These are phyloP conservation scores for Pleurotus salmoneostramineus DNA, from an alignment of 768 basidiomycete genomes.

Conservation along the genomic window DNA sequence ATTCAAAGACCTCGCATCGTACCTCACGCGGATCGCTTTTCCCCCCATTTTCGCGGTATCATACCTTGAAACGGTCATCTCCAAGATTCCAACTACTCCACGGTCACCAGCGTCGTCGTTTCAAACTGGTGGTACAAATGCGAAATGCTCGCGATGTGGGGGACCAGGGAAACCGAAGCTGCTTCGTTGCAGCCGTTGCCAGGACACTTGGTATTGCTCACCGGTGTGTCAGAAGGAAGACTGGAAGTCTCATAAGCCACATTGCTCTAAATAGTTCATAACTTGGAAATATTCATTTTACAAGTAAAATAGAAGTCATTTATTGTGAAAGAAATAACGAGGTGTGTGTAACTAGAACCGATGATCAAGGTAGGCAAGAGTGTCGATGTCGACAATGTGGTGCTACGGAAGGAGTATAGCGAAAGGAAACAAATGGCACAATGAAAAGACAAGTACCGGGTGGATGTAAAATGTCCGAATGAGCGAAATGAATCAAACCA, in stretches of 20 bases:
- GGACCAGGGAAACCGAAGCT: constrained; percentile 24
- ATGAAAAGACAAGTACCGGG: too few species aligned
- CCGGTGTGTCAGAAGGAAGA: constrained; percentile 22
- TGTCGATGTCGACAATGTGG: too few species aligned
- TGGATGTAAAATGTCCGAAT: too few species aligned
- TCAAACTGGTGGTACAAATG: neutral
- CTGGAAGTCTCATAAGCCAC: neutral
- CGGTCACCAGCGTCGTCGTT: neutral
- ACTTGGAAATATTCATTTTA: too few species aligned
- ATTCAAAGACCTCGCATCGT: constrained; percentile 38
- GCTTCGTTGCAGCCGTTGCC: constrained; percentile 22
- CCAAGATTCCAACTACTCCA: neutral
- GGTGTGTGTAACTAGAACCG: too few species aligned
- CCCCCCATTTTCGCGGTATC: constrained; percentile 51
- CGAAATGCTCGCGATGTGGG: constrained; percentile 24
- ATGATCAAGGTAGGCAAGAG: too few species aligned
- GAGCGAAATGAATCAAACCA: too few species aligned
- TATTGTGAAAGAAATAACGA: too few species aligned
- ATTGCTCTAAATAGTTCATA: neutral
- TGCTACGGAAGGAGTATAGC: too few species aligned
- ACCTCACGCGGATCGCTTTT: constrained; percentile 45
- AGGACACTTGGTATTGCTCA: constrained; percentile 26
- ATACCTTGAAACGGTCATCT: constrained; percentile 36
- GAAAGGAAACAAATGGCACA: too few species aligned
- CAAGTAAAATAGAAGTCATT: too few species aligned